Evolutionary conservation across 2,329 filamentous ascomycete species (phyloP).

Genomic region (Scleromitrula shiraiana): DNA sequence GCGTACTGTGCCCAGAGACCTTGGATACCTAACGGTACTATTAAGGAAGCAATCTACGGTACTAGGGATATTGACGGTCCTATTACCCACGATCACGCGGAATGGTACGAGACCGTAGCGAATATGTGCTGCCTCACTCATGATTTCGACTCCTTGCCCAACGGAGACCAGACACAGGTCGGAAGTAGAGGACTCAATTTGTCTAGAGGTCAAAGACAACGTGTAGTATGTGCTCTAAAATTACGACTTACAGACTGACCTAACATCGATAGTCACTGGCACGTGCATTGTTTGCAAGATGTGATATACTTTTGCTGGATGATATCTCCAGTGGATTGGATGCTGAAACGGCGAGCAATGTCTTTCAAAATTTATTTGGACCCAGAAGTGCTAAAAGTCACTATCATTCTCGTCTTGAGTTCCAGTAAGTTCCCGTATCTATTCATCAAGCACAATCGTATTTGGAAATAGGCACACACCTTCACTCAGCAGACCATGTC

Average conservation of each 20-base stretch:
- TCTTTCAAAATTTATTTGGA: constrained; percentile 38
- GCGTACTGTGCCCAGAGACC: constrained; percentile 33
- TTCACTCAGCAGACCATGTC: constrained; percentile 34
- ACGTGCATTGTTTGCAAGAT: constrained; percentile 37
- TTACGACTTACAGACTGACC: not conserved
- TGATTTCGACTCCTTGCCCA: constrained; percentile 27
- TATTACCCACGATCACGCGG: constrained; percentile 10
- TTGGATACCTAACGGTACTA: constrained; percentile 32
- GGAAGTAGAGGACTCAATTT: constrained; percentile 37
- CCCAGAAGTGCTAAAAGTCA: constrained; percentile 32
- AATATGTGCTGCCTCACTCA: constrained; percentile 19
- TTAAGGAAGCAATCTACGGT: constrained; percentile 29
- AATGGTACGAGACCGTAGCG: constrained; percentile 30
- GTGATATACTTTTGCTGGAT: constrained; percentile 37
- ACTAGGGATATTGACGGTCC: constrained; percentile 19
- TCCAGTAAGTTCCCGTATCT: constrained; percentile 25
- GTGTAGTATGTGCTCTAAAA: constrained; percentile 27
- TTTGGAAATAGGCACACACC: constrained; percentile 28
- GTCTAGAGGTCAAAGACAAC: constrained; percentile 38
- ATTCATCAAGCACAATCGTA: not conserved
- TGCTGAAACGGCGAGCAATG: constrained; percentile 34
- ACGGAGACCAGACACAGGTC: constrained; percentile 33
- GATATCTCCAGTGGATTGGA: constrained; percentile 41
- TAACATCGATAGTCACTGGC: constrained; percentile 32
- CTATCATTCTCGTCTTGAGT: constrained; percentile 38